Conservation (phyloP, 441 rosid genomes). For the Hypseocharis bilobata region DNA sequence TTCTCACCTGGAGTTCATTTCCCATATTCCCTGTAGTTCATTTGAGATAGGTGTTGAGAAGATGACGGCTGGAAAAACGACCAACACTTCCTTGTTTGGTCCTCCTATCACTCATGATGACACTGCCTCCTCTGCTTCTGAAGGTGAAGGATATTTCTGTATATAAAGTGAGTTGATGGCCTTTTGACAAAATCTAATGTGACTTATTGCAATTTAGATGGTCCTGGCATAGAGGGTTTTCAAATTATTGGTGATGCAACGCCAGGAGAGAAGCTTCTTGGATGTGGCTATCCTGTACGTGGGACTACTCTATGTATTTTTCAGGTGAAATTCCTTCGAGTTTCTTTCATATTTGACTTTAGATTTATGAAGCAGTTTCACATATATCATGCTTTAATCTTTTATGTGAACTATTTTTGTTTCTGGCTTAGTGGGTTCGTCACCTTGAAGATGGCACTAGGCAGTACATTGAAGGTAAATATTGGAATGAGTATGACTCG, state of each 20-base stretch:
- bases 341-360: not conserved
- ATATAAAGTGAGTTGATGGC: constrained; percentile 16
- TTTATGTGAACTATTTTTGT: constrained; percentile 1
- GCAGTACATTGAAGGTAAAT: constrained; percentile 86
- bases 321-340: constrained; percentile 48
- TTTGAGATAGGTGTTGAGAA: constrained; percentile 21
- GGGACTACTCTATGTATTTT: constrained; percentile 97
- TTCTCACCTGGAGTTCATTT: constrained; percentile 28
- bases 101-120: constrained; percentile 27
- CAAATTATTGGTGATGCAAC: constrained; percentile 83
- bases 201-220: constrained; percentile 36
- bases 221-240: constrained; percentile 86
- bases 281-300: constrained; percentile 80
- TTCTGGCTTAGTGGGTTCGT: constrained; percentile 68
- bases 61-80: constrained; percentile 23
- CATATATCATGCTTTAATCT: not conserved
- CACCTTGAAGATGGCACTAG: constrained; percentile 95
- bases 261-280: constrained; percentile 89
- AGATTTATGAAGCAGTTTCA: constrained; percentile 6
- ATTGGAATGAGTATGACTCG: constrained; percentile 8
- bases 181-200: constrained; percentile 23
- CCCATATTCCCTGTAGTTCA: constrained; percentile 25
- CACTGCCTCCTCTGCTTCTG: constrained; percentile 31
- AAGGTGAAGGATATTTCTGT: constrained; percentile 34
- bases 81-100: constrained; percentile 23